phyloP scores from a whole-genome alignment of 352 stramenopile species.

The Phytophthora sansomeana region DNA sequence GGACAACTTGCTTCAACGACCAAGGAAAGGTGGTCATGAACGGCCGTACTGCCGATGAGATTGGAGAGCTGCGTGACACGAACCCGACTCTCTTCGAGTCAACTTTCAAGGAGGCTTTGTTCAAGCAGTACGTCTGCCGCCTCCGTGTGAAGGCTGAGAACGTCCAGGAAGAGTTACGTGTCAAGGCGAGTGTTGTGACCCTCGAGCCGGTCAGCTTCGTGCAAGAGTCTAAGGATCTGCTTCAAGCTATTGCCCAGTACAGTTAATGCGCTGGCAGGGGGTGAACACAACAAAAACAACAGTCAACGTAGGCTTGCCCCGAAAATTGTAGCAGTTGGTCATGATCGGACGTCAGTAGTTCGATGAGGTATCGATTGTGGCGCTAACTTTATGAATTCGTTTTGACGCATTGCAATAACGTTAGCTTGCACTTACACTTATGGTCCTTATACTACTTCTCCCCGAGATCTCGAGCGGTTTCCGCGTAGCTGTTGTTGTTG shows the following conservation, averaged over 20 bases:
- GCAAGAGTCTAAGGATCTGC: conserved; percentile 92
- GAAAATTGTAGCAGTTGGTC: conserved; percentile 6
- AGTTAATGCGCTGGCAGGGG: conserved; percentile 47
- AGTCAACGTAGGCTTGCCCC: neutral
- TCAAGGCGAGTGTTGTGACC: conserved; percentile 94
- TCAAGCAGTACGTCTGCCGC: conserved; percentile 90
- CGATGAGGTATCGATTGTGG: conserved; percentile 11
- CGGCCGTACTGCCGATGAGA: conserved; percentile 93
- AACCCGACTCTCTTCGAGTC: conserved; percentile 93
- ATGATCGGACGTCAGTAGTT: conserved; percentile 11
- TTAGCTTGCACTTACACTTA: neutral
- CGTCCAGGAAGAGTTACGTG: conserved; percentile 95
- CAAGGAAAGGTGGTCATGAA: conserved; percentile 95
- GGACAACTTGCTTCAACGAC: conserved; percentile 98
- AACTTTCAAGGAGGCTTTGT: conserved; percentile 93
- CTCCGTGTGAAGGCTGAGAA: conserved; percentile 96
- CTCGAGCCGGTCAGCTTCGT: conserved; percentile 95
- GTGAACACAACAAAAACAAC: conserved; percentile 2
- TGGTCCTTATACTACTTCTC: conserved; percentile 8
- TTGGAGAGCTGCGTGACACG: conserved; percentile 83
- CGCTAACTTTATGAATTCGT: conserved; percentile 41
- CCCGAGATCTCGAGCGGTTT: conserved; percentile 1
- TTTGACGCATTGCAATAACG: conserved; percentile 1
- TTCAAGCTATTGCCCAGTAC: conserved; percentile 93
- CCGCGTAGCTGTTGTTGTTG: conserved; percentile 6